phyloP scores from a whole-genome alignment of 306 rosid species.

The Vigna radiata region DNA sequence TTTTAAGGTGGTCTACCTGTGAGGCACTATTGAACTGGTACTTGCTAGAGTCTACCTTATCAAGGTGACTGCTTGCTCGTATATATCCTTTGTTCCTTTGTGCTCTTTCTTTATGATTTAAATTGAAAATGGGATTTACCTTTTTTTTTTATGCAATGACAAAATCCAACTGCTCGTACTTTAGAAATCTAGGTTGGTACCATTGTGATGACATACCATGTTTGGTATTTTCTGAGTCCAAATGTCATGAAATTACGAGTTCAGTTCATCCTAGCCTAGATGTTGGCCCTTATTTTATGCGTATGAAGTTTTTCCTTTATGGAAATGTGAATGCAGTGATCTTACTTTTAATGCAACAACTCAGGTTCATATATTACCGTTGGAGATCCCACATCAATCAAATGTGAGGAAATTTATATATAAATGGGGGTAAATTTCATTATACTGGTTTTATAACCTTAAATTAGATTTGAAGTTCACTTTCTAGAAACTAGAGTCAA shows the following conservation, averaged over 20 bases:
- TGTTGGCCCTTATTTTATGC: neutral
- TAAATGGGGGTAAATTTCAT: too few species aligned
- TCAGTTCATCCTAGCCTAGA: neutral
- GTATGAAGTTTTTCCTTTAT: constrained; percentile 9
- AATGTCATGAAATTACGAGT: constrained; percentile 8
- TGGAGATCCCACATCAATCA: too few species aligned
- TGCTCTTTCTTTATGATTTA: neutral
- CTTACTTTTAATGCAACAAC: constrained; percentile 15
- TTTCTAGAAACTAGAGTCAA: neutral
- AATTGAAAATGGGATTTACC: constrained; percentile 3
- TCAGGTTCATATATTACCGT: neutral
- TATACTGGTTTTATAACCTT: too few species aligned
- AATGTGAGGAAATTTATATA: too few species aligned
- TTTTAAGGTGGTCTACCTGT: neutral
- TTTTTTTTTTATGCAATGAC: neutral
- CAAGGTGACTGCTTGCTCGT: neutral
- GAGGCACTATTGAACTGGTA: neutral
- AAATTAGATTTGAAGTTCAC: too few species aligned
- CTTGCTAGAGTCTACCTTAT: neutral
- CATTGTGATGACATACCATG: neutral
- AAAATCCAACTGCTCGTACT: neutral
- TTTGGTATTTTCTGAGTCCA: constrained; percentile 16
- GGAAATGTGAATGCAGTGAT: neutral
- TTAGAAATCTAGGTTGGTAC: constrained; percentile 6
- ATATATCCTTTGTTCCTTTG: constrained; percentile 5